phyloP scores from a whole-genome alignment of 768 basidiomycete species.

The Hirschioporus abietinus region DNA sequence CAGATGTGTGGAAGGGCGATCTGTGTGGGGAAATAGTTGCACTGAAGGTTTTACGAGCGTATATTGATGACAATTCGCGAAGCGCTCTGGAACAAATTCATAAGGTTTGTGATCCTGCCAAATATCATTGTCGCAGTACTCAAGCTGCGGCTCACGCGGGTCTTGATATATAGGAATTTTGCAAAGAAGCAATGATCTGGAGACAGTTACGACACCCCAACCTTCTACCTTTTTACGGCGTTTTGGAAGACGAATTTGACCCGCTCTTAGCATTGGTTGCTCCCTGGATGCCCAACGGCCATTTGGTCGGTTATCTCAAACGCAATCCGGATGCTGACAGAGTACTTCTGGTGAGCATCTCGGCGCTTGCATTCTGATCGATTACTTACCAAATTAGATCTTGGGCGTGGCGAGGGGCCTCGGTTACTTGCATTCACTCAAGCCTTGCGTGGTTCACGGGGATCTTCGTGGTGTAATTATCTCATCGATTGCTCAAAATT shows the following conservation, averaged over 20 bases:
- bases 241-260: conserved; percentile 16
- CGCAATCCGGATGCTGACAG: conserved; percentile 36
- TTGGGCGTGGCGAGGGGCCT: not conserved
- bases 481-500: not conserved
- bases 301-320: conserved; percentile 43
- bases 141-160: too few species aligned
- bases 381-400: not conserved
- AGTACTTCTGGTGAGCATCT: conserved; percentile 36
- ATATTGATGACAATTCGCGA: not conserved
- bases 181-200: conserved; percentile 22
- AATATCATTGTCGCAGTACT: too few species aligned
- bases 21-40: conserved; percentile 21
- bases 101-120: not conserved
- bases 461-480: conserved; percentile 50
- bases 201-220: conserved; percentile 15
- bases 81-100: not conserved
- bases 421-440: conserved; percentile 38
- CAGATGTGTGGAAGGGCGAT: conserved; percentile 23
- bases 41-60: conserved; percentile 25
- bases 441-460: conserved; percentile 52
- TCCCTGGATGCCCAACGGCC: conserved; percentile 58
- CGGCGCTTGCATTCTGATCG: not conserved
- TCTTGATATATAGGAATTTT: conserved; percentile 15
- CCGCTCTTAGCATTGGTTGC: conserved; percentile 53
- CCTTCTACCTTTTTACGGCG: conserved; percentile 19